Conservation (phyloP, 2,329 filamentous ascomycete species). For the Leptographium radiaticola region DNA sequence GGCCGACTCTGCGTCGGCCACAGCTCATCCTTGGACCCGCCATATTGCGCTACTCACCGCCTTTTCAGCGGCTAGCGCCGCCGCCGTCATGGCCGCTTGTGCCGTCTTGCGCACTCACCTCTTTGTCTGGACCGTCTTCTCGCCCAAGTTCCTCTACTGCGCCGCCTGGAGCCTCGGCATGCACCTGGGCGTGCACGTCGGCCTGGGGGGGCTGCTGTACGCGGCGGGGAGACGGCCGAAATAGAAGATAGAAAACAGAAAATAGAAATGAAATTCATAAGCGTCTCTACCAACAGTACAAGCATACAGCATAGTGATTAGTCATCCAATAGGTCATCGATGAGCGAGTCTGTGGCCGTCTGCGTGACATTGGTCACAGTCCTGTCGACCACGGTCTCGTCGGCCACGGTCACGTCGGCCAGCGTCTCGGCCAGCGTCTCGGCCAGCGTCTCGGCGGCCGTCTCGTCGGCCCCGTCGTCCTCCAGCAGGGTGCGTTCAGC, state of each 20-base stretch:
- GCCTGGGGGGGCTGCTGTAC: constrained; percentile 45
- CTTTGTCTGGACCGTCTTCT: constrained; percentile 98
- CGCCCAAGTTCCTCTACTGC: constrained; percentile 87
- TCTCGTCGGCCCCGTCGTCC: constrained; percentile 19
- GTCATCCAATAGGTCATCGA: constrained; percentile 8
- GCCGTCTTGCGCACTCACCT: constrained; percentile 73
- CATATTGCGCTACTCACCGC: constrained; percentile 56
- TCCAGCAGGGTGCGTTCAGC: constrained; percentile 33
- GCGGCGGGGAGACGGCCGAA: constrained; percentile 26
- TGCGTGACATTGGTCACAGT: constrained; percentile 28
- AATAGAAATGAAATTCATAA: background rate
- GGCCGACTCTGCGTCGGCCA: constrained; percentile 2
- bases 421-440: constrained; percentile 10
- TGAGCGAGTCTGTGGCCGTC: constrained; percentile 17
- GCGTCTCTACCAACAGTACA: background rate
- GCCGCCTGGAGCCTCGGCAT: constrained; percentile 79
- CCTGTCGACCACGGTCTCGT: constrained; percentile 18
- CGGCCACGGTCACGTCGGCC: constrained; percentile 9
- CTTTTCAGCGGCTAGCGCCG: constrained; percentile 51
- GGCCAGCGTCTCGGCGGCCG: constrained; percentile 28
- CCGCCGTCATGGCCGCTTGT: constrained; percentile 80
- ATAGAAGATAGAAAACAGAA: background rate
- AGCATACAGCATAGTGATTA: background rate
- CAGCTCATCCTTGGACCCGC: constrained; percentile 13
- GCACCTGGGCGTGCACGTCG: constrained; percentile 62